Evolutionary conservation across 768 basidiomycete genomes (phyloP), one percentile per base, ranked within the genome.

Genomic region (Hirschioporus abietinus): DNA sequence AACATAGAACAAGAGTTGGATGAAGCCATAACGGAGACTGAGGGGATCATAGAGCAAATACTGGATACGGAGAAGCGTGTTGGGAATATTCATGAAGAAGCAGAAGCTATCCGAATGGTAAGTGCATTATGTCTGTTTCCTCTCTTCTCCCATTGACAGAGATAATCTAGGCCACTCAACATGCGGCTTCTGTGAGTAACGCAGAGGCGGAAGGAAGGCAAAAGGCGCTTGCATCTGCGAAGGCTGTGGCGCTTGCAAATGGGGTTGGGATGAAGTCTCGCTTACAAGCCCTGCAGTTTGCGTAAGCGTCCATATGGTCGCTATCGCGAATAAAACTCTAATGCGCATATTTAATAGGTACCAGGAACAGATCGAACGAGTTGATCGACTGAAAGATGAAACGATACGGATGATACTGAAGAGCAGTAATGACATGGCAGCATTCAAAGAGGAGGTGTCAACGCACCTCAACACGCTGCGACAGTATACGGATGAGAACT

Each of bases 1-100:
- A 86, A 85, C 70, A 84, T 93, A 27, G 93, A 95, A 68, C 86
- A 96, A 70, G 90, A 92, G 68, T 84, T 93, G 10, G 95, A 96
- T 72, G 84, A 90, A 70, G 77, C 93, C 64, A 85, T 83, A 0
- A 78, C 88, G 65, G 88, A 91, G 68, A 92, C 91, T 72, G 93
- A 96, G 75, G 90, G 91, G 65, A 77, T 90, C 68, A 91, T 91
- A 66, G 88, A 93, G 71, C 92, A 95, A 69, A 85, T 91, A 25
- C 80, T 78, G 61, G 89, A 90, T 72, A 74, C 89, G 25, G 90
- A 91, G 74, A 89, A 89, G 75, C 91, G 92, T 74, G 88, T 89
- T 10, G 80, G 79, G 24, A 85, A 78, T 8, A 70, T 92, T 65
- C 89, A 86, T 67, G 88, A 91, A 65, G 88, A 93, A 74, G 91